Percentiles rank a stretch among this genome's conserved stretches.
Evolutionary conservation across 2,329 filamentous ascomycete genomes (phyloP).

Genomic region (Colletotrichum sp.): DNA sequence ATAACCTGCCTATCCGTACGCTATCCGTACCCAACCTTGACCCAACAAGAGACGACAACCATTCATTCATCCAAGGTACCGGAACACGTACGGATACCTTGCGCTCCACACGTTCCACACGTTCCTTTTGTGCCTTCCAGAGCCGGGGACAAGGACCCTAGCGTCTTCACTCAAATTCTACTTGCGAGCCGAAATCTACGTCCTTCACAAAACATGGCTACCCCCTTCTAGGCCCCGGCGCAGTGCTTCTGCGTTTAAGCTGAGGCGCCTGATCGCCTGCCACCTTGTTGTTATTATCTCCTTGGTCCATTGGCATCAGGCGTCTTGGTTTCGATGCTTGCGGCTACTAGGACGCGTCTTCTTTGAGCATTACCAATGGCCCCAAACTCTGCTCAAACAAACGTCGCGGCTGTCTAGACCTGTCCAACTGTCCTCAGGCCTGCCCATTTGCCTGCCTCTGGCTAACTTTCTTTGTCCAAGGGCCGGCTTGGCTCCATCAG

Average conservation of each 20-base stretch:
- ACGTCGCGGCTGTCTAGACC: not conserved
- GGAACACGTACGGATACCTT: not conserved
- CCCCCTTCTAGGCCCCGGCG: not conserved
- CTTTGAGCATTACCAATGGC: not conserved
- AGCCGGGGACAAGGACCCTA: not conserved
- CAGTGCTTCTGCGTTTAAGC: not conserved
- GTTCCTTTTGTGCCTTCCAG: not conserved
- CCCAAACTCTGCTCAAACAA: not conserved
- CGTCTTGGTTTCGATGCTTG: not conserved
- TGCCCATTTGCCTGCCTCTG: not conserved
- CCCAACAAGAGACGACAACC: not conserved
- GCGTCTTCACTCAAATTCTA: not conserved
- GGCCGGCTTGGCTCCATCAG: not conserved
- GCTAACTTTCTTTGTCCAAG: not conserved
- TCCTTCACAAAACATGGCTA: not conserved
- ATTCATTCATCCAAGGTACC: not conserved
- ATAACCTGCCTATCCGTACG: not conserved
- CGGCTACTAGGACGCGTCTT: not conserved
- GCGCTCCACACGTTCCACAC: no score
- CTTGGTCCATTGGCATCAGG: not conserved
- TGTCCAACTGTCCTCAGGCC: not conserved
- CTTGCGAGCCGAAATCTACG: not conserved
- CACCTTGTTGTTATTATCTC: not conserved
- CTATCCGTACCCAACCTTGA: not conserved
- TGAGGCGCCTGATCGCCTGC: not conserved